phyloP scores from a whole-genome alignment of 2,329 filamentous ascomycete genomes.

The Aspergillus pseudonomiae region DNA sequence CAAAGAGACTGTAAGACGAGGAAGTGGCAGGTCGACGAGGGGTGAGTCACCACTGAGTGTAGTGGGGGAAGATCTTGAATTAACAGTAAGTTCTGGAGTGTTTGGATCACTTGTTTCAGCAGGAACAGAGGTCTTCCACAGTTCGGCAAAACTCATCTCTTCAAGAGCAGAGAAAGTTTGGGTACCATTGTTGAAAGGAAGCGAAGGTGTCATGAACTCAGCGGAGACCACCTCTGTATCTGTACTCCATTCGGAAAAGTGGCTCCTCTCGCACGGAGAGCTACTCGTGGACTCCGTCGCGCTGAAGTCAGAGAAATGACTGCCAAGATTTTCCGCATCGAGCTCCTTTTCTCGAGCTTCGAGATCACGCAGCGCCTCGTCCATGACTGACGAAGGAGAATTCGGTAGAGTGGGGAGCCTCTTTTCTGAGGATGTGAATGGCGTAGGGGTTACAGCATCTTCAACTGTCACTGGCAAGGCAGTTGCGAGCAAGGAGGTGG shows the following conservation, averaged over 20 bases:
- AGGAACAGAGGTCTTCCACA: conserved; percentile 25
- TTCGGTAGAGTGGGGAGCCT: conserved; percentile 50
- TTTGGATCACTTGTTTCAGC: conserved; percentile 36
- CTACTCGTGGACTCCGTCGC: conserved; percentile 34
- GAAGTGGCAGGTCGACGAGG: conserved; percentile 27
- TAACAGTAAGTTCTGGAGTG: conserved; percentile 39
- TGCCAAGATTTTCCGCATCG: conserved; percentile 38
- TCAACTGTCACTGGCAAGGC: conserved; percentile 20
- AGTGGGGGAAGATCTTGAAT: conserved; percentile 34
- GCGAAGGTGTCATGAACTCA: conserved; percentile 40
- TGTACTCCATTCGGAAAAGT: conserved; percentile 46
- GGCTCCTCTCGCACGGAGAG: conserved; percentile 38
- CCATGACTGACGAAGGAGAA: conserved; percentile 49
- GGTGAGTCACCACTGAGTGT: conserved; percentile 32
- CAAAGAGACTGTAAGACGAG: conserved; percentile 30
- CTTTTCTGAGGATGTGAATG: conserved; percentile 38
- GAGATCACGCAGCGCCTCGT: conserved; percentile 42
- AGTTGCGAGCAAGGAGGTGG: conserved; percentile 28
- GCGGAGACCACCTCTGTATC: conserved; percentile 40
- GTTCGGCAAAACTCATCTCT: conserved; percentile 24
- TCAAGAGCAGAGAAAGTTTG: conserved; percentile 26
- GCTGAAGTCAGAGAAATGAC: conserved; percentile 47
- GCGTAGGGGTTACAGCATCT: conserved; percentile 30
- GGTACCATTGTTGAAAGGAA: conserved; percentile 33
- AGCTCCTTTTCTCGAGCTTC: conserved; percentile 36